phyloP scores from a whole-genome alignment of 164 flowering plant species.

The Chimonanthus praecox region DNA sequence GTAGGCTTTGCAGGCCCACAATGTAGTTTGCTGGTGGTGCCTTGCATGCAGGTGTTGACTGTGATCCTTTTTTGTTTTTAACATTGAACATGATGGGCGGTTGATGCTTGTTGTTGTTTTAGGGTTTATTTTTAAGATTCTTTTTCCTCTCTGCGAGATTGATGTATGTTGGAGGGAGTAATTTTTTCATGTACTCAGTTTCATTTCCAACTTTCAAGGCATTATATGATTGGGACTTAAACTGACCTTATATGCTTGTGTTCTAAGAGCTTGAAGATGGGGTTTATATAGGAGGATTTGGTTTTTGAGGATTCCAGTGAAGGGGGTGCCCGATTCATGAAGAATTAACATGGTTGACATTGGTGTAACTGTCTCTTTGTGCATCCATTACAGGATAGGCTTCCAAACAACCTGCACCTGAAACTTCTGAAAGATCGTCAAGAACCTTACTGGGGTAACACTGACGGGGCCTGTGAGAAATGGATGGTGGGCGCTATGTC shows the following conservation, averaged over 20 bases:
- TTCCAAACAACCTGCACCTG: constrained; percentile 45
- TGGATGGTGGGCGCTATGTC: constrained; percentile 98
- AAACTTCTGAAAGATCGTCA: constrained; percentile 44
- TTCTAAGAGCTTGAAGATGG: constrained; percentile 26
- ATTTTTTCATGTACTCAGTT: too few species aligned
- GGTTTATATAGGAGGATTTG: constrained; percentile 35
- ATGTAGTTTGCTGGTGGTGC: too few species aligned
- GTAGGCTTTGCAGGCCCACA: too few species aligned
- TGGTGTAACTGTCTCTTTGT: constrained; percentile 75
- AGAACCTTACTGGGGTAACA: constrained; percentile 44
- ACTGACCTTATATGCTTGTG: constrained; percentile 10
- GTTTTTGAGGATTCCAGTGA: constrained; percentile 39
- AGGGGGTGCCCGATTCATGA: constrained; percentile 50
- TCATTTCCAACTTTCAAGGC: too few species aligned
- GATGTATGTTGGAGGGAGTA: too few species aligned
- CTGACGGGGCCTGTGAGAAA: constrained; percentile 32
- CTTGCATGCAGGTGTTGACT: too few species aligned
- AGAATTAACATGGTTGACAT: constrained; percentile 35
- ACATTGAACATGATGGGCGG: too few species aligned
- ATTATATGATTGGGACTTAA: too few species aligned
- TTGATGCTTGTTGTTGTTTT: too few species aligned
- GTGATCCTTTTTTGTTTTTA: too few species aligned
- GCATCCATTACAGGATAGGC: constrained; percentile 89
- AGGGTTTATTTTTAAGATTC: too few species aligned
- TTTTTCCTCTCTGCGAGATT: too few species aligned